Percentiles rank a stretch among this genome's conserved stretches.
These are phyloP conservation scores for Rhododendron ferrugineum DNA, from an alignment of 148 eudicot species.

Conservation along the genomic window DNA sequence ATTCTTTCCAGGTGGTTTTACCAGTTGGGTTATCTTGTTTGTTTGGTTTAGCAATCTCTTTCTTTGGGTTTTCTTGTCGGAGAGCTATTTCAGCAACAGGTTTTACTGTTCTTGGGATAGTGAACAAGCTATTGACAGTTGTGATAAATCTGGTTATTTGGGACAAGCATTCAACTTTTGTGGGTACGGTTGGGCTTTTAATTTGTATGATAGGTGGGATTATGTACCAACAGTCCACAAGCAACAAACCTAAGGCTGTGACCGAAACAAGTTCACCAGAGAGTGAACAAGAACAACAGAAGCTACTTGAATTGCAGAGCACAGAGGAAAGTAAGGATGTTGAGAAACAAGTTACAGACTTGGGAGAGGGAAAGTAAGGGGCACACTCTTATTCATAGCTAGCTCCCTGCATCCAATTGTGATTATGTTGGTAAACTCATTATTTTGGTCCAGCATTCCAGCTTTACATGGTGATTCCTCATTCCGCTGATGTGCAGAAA, in stretches of 20 bases:
- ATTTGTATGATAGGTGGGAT: constrained; percentile 93
- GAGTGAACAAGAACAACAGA: constrained; percentile 53
- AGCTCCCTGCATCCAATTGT: not conserved
- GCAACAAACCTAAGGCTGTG: constrained; percentile 50
- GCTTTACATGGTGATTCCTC: not conserved
- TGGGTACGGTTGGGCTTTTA: constrained; percentile 85
- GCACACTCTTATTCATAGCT: not conserved
- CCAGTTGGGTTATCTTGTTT: constrained; percentile 87
- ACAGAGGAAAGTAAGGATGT: constrained; percentile 19
- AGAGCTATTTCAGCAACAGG: constrained; percentile 95
- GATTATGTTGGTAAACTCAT: not conserved
- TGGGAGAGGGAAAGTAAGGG: constrained; percentile 35
- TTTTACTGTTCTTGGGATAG: constrained; percentile 93
- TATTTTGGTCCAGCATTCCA: not conserved
- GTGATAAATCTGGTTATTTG: constrained; percentile 80
- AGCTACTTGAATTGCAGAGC: constrained; percentile 78
- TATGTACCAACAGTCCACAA: constrained; percentile 79
- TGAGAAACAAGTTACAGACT: constrained; percentile 25
- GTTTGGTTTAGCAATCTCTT: constrained; percentile 91
- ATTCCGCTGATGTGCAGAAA: not conserved
- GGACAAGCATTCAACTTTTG: constrained; percentile 86
- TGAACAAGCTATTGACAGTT: constrained; percentile 83
- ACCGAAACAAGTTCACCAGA: constrained; percentile 37
- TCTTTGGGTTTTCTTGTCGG: constrained; percentile 93
- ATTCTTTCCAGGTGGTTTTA: constrained; percentile 64